These are phyloP conservation scores for Gamarada debralockiae DNA, from an alignment of 495 filamentous ascomycete species.

Conservation along the genomic window DNA sequence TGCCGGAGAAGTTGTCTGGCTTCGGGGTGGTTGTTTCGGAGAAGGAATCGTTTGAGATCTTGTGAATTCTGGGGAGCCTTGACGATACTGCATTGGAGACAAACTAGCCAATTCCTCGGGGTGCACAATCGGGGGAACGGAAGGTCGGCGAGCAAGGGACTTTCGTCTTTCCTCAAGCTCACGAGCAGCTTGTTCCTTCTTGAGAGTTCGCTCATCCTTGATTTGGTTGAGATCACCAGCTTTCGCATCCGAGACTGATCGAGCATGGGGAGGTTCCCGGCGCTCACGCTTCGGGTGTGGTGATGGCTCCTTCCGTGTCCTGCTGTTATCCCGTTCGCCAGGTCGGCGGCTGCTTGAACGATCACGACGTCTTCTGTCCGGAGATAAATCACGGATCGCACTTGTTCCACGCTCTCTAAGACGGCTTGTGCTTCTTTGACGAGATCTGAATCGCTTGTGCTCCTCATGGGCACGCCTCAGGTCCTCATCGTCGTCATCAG, in stretches of 20 bases:
- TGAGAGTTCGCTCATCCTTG: slow-evolving; percentile 49
- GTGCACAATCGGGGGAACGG: slow-evolving; percentile 73
- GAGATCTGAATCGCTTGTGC: slow-evolving; percentile 55
- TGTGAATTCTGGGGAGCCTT: slow-evolving; percentile 27
- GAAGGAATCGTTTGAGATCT: slow-evolving; percentile 31
- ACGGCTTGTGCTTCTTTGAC: slow-evolving; percentile 59
- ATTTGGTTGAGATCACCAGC: slow-evolving; percentile 26
- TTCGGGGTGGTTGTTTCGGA: slow-evolving; percentile 34
- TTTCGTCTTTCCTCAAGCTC: slow-evolving; percentile 84
- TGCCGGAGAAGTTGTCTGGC: slow-evolving; percentile 41
- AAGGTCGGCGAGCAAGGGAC: slow-evolving; percentile 75
- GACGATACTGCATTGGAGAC: slow-evolving; percentile 36
- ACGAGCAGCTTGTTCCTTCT: slow-evolving; percentile 75
- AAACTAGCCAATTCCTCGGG: slow-evolving; percentile 58
- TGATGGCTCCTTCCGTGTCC: slow-evolving; percentile 20
- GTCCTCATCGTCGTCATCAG: slow-evolving; percentile 44
- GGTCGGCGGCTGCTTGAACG: slow-evolving; percentile 47
- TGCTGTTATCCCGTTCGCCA: slow-evolving; percentile 29
- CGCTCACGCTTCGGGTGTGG: slow-evolving; percentile 21
- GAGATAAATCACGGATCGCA: slow-evolving; percentile 42
- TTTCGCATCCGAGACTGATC: slow-evolving; percentile 23
- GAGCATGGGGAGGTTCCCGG: slow-evolving; percentile 22
- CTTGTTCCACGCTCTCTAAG: slow-evolving; percentile 42
- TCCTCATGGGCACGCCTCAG: slow-evolving; percentile 57
- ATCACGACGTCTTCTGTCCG: slow-evolving; percentile 41